These are phyloP conservation scores for Pholiota conissans DNA, from an alignment of 768 basidiomycete species.

Conservation along the genomic window DNA sequence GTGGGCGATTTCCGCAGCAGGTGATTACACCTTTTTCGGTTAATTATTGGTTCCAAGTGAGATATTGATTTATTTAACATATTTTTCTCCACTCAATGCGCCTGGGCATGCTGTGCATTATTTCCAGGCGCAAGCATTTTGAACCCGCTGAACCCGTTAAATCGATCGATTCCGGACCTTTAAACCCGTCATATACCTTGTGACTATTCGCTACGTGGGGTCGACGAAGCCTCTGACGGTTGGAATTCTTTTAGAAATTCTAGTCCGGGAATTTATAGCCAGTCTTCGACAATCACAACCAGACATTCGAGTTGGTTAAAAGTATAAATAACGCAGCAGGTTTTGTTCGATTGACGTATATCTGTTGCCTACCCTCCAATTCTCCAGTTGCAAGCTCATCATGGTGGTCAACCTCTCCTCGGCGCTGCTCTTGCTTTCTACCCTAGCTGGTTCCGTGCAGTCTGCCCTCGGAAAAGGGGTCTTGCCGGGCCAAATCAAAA, in stretches of 20 bases:
- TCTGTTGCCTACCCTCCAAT: no score
- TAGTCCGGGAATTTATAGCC: no score
- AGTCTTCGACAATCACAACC: no score
- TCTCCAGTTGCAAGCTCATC: not conserved
- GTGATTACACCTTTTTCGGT: not conserved
- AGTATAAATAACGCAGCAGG: not conserved
- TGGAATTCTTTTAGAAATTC: no score
- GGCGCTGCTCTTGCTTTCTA: conserved; percentile 4
- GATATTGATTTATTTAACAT: not conserved
- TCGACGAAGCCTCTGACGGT: not conserved
- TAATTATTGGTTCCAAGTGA: not conserved
- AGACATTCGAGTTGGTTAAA: no score
- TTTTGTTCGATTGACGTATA: no score
- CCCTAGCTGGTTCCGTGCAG: not conserved
- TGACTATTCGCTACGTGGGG: not conserved
- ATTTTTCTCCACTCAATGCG: conserved; percentile 9
- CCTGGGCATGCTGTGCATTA: conserved; percentile 9
- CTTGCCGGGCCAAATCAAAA: conserved; percentile 47
- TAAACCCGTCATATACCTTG: not conserved
- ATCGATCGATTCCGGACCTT: not conserved
- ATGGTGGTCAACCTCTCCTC: not conserved
- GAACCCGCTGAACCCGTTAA: not conserved
- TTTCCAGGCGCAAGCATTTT: conserved; percentile 15
- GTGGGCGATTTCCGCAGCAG: no score
- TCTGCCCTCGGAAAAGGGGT: conserved; percentile 13